Conservation (phyloP, 2,329 filamentous ascomycete species). For the Xenosphaeropsis pyriputrescens region DNA sequence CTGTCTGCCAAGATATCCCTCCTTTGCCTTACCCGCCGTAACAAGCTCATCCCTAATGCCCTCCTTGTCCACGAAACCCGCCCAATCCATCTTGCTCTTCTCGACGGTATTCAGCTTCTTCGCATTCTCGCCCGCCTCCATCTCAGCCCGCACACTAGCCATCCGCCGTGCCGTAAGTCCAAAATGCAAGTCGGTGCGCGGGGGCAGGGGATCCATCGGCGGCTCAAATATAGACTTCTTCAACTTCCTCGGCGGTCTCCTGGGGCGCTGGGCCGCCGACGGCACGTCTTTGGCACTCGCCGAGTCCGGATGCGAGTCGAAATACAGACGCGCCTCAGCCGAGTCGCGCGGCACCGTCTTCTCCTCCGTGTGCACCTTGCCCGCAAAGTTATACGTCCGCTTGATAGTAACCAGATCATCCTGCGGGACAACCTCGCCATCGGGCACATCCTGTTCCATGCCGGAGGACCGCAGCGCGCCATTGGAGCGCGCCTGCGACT, state of each 20-base stretch:
- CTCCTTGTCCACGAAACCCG: constrained; percentile 55
- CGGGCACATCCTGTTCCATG: constrained; percentile 7
- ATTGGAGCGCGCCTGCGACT: constrained; percentile 1
- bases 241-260: constrained; percentile 18
- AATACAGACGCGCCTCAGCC: constrained; percentile 49
- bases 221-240: constrained; percentile 48
- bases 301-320: constrained; percentile 28
- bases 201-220: constrained; percentile 24
- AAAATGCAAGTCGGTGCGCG: constrained; percentile 42
- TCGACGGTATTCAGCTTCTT: constrained; percentile 58
- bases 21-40: constrained; percentile 49
- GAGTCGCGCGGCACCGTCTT: constrained; percentile 52
- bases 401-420: constrained; percentile 44
- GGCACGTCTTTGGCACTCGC: constrained; percentile 4
- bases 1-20: constrained; percentile 44
- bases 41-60: constrained; percentile 55
- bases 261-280: constrained; percentile 3
- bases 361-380: constrained; percentile 56
- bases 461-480: background rate
- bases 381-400: constrained; percentile 62
- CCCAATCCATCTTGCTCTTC: constrained; percentile 63
- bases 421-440: no score
- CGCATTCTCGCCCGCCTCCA: constrained; percentile 25
- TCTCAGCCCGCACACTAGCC: constrained; percentile 2
- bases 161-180: constrained; percentile 15